These are phyloP conservation scores for Mycosphaerella arachidis DNA, from an alignment of 2,329 filamentous ascomycete species.

Conservation along the genomic window DNA sequence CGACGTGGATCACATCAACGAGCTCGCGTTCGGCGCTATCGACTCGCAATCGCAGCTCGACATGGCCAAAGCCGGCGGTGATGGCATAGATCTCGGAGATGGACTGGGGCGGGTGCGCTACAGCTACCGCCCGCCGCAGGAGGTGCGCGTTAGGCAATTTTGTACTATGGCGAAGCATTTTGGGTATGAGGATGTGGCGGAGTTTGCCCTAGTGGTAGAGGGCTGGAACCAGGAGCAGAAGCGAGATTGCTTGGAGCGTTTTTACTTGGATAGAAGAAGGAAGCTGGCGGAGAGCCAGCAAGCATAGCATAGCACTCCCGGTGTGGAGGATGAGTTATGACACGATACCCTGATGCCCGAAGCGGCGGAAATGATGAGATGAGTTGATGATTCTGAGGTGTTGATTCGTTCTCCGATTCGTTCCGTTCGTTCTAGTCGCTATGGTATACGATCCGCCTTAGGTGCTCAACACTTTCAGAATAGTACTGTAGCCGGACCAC, in stretches of 20 bases:
- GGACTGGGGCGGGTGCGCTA: constrained; percentile 43
- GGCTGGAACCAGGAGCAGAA: constrained; percentile 81
- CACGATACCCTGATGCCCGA: neutral
- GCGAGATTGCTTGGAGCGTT: constrained; percentile 70
- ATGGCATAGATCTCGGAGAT: constrained; percentile 22
- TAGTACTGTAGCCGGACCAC: no score
- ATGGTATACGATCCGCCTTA: no score
- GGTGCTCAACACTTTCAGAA: no score
- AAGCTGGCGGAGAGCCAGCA: constrained; percentile 2
- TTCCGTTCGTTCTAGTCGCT: no score
- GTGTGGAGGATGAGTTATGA: neutral
- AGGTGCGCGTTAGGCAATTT: constrained; percentile 76
- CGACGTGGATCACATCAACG: constrained; percentile 48
- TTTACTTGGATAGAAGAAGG: constrained; percentile 61
- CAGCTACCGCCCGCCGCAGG: constrained; percentile 67
- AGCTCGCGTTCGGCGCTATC: constrained; percentile 36
- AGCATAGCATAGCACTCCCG: neutral
- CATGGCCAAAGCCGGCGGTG: constrained; percentile 17
- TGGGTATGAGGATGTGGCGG: constrained; percentile 69
- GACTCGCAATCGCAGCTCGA: constrained; percentile 41
- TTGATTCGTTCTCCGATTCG: neutral
- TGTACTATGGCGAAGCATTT: constrained; percentile 81
- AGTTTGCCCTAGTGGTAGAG: constrained; percentile 88
- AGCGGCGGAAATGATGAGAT: neutral
- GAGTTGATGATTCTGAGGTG: neutral